Evolutionary conservation across 2,329 filamentous ascomycete genomes (phyloP), one percentile per base, ranked within the genome.

Genomic region (Rutstroemia sydowiana): DNA sequence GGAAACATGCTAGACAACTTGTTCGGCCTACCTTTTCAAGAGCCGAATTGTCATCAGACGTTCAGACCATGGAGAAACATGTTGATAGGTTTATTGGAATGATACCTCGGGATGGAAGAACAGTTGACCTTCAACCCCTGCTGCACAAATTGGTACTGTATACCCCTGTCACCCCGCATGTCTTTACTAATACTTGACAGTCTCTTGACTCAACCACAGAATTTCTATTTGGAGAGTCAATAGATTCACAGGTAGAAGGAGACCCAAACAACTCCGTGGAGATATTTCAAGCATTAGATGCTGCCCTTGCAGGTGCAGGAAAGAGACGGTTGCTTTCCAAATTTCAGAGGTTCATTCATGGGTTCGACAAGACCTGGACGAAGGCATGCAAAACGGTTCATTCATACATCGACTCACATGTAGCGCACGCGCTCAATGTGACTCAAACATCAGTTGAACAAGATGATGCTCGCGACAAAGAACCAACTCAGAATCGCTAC

Each of bases 61-160:
- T 51, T n/a, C n/a, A 46, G 23, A n/a, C 13, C 16, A 37, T 50
- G 14, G 47, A 20, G 16, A 23, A 8, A 18, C 37, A 37, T 9
- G 31, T 45, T 16, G 28, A 54, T 37, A 46, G 48, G 5, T 26
- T 51, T 2, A 16, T 51, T 11, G 8, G 11, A 1, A 32, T 42
- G 28, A 51, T 47, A 20, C 48, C 47, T 34, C 20, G 43, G 23
- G 52, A 54, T 26, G 45, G 45, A 10, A 11, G n/a, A 5, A 53
- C 37, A 16, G 30, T 51, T 32, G 52, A 47, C 28, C 41, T 54
- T 23, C 52, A 51, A n/a, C 30, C 34, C 7, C 42, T 32, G 20
- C 23, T 51, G 8, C 32, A 18, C 9, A 40, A 30, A 41, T 31
- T 45, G 16, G 48, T 51, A 45, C 3, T 37, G 10, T 36, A 13